Evolutionary conservation across 1,139 yeast species (phyloP), one percentile per base, ranked within the genome.

Genomic region (Hansenula lynferdii): DNA sequence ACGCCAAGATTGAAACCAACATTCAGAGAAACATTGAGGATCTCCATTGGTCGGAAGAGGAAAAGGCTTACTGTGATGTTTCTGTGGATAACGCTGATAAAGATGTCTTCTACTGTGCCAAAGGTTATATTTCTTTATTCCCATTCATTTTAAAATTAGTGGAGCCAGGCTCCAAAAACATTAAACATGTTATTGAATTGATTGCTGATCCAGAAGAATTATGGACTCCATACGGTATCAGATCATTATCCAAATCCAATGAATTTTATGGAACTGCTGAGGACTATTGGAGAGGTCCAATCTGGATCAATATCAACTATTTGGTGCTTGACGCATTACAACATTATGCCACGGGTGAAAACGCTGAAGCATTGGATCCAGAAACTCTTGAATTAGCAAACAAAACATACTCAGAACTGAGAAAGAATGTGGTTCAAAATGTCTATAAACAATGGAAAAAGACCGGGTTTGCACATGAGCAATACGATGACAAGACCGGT

Each of bases 281-380:
- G 53, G 82, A 92, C 60, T 92, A 92, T 64, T 92, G 99, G 99
- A 74, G 96, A 44, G 94, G 97, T 0, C 90, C 96, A 16, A 72
- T 92, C 31, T 94, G 98, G 98, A 69, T 89, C 51, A 85, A 89
- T 57, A 85, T 92, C 56, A 94, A 94, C 63, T 90, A 87, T 56
- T 67, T 92, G 60, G 68, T 82, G 8, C 67, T 92, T 36, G 94
- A 89, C 41, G 73, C 86, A 9, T 66, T 94, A 46, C 62, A 67
- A 37, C 64, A 76, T 54, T 92, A 90, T 17, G 62, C 57, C 9
- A 38, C 54, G 10, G 54, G 53, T 10, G 45, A 42, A 11, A 47
- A 47, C 24, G 52, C 43, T 11, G 40, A 43, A 6, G 28, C 37
- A 26, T 34, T 52, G 9, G 54, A 53, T 15, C 25, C 40, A 2